Base-by-base conservation (phyloP, 805 yeast genomes). In the Osmozyma mogii region DNA sequence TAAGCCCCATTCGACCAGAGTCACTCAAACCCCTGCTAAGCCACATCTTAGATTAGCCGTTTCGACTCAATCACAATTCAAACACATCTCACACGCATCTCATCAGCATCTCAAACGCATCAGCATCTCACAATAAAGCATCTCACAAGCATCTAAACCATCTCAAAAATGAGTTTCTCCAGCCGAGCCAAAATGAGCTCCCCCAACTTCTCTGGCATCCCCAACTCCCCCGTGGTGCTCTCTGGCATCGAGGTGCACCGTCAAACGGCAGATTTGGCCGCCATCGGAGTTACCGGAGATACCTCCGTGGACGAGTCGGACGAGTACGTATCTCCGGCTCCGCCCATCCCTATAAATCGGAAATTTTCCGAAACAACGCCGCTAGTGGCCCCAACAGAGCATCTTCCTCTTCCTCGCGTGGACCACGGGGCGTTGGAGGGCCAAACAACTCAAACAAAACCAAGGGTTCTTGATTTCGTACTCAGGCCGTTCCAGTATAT, bases 241-340 rank as follows among this genome's bases (percentile, higher is more conserved):
- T 56, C 74, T 0, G 69, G 72, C 4, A 47, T 52, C 15, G 65
- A 68, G 10, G 61, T 75, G 25, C 78, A 75, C 38, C 76, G 70
- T 35, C 73, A 72, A 35, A 65, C 79, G 0, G 78, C 74, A 1
- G 68, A 61, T 24, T 56, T 73, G 27, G 81, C 81, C 4, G 62
- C 59, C 26, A 71, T 72, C 18, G 82, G 78, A 5, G 73, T 72
- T 7, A 58, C 65, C 7, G 43, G 32, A 1, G 28, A 30, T 22
- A 30, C 24, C 6, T 11, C 29, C 15, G 18, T 20, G 7, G 41
- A 35, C n/a, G 43, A 40, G 25, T 49, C 17, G 3, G 40, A 35
- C 6, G 41, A 37, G 27, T 44, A 41, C 28, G 31, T 29, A 6
- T 31, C 34, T 24, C 36, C 44, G 5, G 32, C 40, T 8, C 49